Evolutionary conservation across 129 eudicot species (phyloP).

Genomic region (Pittosporum tobira): DNA sequence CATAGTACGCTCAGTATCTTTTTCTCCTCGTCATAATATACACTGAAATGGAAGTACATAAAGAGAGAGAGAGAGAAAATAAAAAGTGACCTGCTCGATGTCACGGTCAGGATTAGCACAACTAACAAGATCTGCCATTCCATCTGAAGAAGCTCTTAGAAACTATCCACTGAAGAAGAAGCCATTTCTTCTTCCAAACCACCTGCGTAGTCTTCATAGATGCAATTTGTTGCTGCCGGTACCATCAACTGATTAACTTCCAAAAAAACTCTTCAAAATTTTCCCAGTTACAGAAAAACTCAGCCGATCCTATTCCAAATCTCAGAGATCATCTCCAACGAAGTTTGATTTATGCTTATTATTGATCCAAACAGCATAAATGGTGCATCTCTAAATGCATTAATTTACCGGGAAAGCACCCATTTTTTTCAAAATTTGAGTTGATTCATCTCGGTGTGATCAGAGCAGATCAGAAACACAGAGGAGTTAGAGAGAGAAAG

Average conservation of each 20-base stretch:
- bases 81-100: conserved; percentile 46
- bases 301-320: not conserved
- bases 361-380: not conserved
- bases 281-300: conserved; percentile 2
- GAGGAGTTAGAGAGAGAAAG: conserved; percentile 4
- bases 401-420: not conserved
- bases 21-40: no score
- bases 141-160: conserved; percentile 53
- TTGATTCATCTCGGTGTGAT: conserved; percentile 4
- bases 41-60: not conserved
- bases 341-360: not conserved
- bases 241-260: conserved; percentile 29
- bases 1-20: no score
- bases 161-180: conserved; percentile 13
- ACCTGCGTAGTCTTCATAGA: conserved; percentile 50
- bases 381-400: not conserved
- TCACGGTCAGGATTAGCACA: conserved; percentile 59
- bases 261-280: conserved; percentile 1
- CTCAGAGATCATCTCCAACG: not conserved
- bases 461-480: conserved; percentile 1
- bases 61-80: not conserved
- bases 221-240: conserved; percentile 34
- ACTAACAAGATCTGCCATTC: conserved; percentile 89
- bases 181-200: conserved; percentile 31
- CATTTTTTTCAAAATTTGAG: conserved; percentile 10